Evolutionary conservation across 805 yeast species (phyloP).

Genomic region (Starmerella kuoi): DNA sequence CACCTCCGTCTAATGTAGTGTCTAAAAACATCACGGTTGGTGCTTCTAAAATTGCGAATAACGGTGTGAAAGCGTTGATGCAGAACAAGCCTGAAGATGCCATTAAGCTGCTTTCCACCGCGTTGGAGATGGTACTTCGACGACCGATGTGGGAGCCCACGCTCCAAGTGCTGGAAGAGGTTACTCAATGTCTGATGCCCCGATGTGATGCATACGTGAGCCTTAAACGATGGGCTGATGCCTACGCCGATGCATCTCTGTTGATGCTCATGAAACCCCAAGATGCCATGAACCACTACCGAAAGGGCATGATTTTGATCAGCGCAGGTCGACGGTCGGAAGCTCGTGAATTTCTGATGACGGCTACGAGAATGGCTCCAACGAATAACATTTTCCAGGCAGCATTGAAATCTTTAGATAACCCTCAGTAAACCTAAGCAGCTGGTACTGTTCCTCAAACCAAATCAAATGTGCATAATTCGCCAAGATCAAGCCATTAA

Average conservation of each 20-base stretch:
- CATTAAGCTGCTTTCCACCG: conserved; percentile 28
- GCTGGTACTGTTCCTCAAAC: background rate
- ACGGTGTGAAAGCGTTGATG: conserved; percentile 26
- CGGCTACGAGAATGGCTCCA: conserved; percentile 22
- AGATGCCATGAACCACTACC: conserved; percentile 27
- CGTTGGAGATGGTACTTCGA: conserved; percentile 32
- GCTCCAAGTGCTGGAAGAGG: conserved; percentile 28
- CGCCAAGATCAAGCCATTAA: background rate
- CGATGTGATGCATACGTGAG: conserved; percentile 33
- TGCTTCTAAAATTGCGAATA: conserved; percentile 28
- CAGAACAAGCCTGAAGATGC: conserved; percentile 28
- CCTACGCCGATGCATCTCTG: conserved; percentile 30
- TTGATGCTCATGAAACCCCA: conserved; percentile 27
- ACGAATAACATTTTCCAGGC: conserved; percentile 18
- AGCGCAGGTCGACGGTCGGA: conserved; percentile 22
- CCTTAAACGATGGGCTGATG: conserved; percentile 29
- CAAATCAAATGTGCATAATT: background rate
- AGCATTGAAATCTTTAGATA: conserved; percentile 11
- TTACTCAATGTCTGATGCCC: conserved; percentile 26
- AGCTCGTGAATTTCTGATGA: conserved; percentile 23
- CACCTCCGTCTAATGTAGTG: conserved; percentile 28
- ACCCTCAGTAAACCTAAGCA: background rate
- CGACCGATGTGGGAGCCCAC: conserved; percentile 34
- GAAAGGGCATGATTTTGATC: conserved; percentile 28
- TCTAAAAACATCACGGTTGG: conserved; percentile 23